These are phyloP conservation scores for Naumovozyma dairenensis DNA, from an alignment of 805 yeast genomes.

Conservation along the genomic window DNA sequence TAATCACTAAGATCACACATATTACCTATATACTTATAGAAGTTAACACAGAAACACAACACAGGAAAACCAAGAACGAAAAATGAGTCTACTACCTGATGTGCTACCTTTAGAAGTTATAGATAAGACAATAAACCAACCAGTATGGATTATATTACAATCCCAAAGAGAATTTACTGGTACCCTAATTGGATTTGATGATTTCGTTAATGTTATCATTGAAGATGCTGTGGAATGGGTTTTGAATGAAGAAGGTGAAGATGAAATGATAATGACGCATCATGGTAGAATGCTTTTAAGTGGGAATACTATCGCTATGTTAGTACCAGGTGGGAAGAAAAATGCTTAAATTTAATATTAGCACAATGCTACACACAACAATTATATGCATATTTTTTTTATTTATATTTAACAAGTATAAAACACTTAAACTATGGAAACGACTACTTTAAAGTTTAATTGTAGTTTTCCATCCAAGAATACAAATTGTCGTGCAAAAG, in stretches of 20 bases:
- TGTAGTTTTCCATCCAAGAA: too few species aligned
- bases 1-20: too few species aligned
- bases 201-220: constrained; percentile 83
- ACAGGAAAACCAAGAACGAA: too few species aligned
- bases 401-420: background rate
- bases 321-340: constrained; percentile 42
- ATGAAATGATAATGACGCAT: constrained; percentile 35
- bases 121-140: constrained; percentile 77
- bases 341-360: constrained; percentile 3
- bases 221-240: constrained; percentile 46
- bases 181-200: constrained; percentile 84
- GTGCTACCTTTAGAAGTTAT: constrained; percentile 71
- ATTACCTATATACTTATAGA: too few species aligned
- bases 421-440: background rate
- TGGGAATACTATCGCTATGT: constrained; percentile 66
- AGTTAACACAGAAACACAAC: too few species aligned
- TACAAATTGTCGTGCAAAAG: too few species aligned
- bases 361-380: background rate
- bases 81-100: constrained; percentile 19
- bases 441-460: too few species aligned
- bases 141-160: constrained; percentile 62
- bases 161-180: constrained; percentile 72
- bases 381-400: background rate
- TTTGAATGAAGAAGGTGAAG: constrained; percentile 19
- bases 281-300: constrained; percentile 55